phyloP scores from a whole-genome alignment of 2,329 filamentous ascomycete genomes.

The Emmonsia crescens region DNA sequence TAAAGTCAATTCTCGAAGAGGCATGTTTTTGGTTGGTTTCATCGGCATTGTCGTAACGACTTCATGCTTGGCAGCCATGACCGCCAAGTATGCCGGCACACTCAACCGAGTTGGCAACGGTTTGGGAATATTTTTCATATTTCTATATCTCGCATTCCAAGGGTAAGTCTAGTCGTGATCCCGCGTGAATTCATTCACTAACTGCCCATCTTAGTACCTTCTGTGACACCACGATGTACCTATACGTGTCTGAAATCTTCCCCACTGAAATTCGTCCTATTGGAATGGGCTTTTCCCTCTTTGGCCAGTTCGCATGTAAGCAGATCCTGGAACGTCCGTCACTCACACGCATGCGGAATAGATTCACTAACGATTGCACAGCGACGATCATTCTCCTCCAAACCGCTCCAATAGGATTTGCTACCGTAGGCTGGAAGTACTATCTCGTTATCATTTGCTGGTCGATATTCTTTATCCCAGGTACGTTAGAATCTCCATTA shows the following conservation, averaged over 20 bases:
- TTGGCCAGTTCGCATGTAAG: conserved; percentile 38
- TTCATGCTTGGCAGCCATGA: conserved; percentile 31
- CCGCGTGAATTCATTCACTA: conserved; percentile 7
- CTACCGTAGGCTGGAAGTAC: conserved; percentile 40
- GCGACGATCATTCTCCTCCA: conserved; percentile 41
- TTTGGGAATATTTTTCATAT: conserved; percentile 34
- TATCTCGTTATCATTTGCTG: conserved; percentile 40
- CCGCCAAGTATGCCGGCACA: conserved; percentile 29
- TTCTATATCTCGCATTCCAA: conserved; percentile 41
- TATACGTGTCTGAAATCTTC: conserved; percentile 38
- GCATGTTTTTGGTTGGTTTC: conserved; percentile 35
- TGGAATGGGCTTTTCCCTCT: conserved; percentile 42
- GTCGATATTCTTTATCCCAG: conserved; percentile 33
- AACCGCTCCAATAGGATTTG: conserved; percentile 36
- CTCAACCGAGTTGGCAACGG: conserved; percentile 31
- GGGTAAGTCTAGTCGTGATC: conserved; percentile 20
- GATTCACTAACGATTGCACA: conserved; percentile 9
- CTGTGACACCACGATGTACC: conserved; percentile 39
- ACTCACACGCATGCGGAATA: not conserved
- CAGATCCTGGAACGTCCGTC: not conserved
- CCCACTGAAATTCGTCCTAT: conserved; percentile 42
- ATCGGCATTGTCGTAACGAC: conserved; percentile 32
- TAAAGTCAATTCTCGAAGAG: conserved; percentile 28
- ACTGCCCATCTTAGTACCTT: conserved; percentile 24
- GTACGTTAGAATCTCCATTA: conserved; percentile 11